Conservation (phyloP, 306 rosid species). For the Boehmeria nivea region DNA sequence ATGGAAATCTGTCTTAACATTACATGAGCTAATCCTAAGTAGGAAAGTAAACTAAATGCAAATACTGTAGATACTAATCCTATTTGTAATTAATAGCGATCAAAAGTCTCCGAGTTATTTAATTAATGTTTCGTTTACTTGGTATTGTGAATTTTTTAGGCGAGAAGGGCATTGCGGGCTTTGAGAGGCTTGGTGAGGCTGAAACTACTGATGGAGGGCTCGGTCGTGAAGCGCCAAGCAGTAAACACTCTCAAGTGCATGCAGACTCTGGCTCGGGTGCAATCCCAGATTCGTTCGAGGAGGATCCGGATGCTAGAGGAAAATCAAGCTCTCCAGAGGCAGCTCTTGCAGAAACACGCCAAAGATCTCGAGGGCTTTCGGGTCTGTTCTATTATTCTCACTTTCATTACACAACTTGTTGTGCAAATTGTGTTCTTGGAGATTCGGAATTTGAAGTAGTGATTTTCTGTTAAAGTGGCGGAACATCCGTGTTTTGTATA, state of each 20-base stretch:
- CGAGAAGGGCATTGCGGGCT: constrained; percentile 86
- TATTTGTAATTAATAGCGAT: too few relatives aligned
- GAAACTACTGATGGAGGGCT: constrained; percentile 78
- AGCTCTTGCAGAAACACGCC: constrained; percentile 87
- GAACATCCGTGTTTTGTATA: too few relatives aligned
- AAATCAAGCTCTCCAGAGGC: constrained; percentile 91
- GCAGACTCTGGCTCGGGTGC: constrained; percentile 96
- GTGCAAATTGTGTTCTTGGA: too few relatives aligned
- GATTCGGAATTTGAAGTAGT: too few relatives aligned
- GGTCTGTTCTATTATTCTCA: constrained; percentile 43
- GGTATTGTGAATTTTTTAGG: too few relatives aligned
- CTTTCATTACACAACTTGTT: constrained; percentile 9
- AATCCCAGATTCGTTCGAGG: constrained; percentile 82
- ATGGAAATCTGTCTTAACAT: too few relatives aligned
- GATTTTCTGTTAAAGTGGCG: too few relatives aligned
- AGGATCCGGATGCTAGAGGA: constrained; percentile 90
- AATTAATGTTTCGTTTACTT: too few relatives aligned
- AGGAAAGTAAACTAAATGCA: too few relatives aligned
- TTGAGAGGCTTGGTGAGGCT: constrained; percentile 89
- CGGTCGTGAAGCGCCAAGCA: constrained; percentile 88
- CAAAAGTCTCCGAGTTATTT: too few relatives aligned
- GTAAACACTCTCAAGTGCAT: constrained; percentile 75
- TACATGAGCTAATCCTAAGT: too few relatives aligned
- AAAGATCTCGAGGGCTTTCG: constrained; percentile 78
- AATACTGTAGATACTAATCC: too few relatives aligned